These are phyloP conservation scores for Staphylotrichum longicolle DNA, from an alignment of 495 filamentous ascomycete species.

Conservation along the genomic window DNA sequence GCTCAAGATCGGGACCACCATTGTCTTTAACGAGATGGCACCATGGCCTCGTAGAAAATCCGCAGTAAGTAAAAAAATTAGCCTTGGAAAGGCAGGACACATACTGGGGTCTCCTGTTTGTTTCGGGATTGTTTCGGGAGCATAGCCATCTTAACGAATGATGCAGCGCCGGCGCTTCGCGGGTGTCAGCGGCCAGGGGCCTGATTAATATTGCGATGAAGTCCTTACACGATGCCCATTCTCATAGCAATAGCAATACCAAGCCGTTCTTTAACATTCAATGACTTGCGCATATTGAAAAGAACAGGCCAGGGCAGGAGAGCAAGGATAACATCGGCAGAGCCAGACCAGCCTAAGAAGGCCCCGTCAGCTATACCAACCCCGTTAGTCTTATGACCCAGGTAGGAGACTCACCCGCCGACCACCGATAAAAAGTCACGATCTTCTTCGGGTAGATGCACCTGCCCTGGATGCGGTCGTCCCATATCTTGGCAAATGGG, in stretches of 20 bases:
- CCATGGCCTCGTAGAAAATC: too few relatives aligned
- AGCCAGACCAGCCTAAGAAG: slow-evolving; percentile 37
- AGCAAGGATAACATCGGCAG: slow-evolving; percentile 37
- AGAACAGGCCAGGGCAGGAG: slow-evolving; percentile 37
- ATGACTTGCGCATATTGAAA: slow-evolving; percentile 23
- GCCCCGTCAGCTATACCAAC: too few relatives aligned
- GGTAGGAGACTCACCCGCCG: too few relatives aligned
- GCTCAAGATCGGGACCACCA: too few relatives aligned
- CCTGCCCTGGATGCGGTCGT: slow-evolving; percentile 18
- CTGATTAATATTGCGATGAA: background rate
- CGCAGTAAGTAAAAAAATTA: too few relatives aligned
- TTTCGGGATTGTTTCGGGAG: slow-evolving; percentile 18
- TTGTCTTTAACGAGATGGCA: too few relatives aligned
- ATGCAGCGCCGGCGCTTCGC: slow-evolving; percentile 23
- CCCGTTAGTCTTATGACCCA: too few relatives aligned
- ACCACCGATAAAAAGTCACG: slow-evolving; percentile 25
- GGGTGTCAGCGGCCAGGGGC: slow-evolving; percentile 1
- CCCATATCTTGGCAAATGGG: slow-evolving; percentile 25
- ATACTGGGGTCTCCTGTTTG: slow-evolving; percentile 26
- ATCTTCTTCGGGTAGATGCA: slow-evolving; percentile 25
- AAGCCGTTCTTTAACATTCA: slow-evolving; percentile 32
- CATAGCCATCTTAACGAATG: slow-evolving; percentile 25
- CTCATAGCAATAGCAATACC: slow-evolving; percentile 39
- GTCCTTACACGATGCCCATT: slow-evolving; percentile 39
- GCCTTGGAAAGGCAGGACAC: too few relatives aligned